These are phyloP conservation scores for Ceratocystis harringtonii DNA, from an alignment of 2,329 filamentous ascomycete genomes.

Conservation along the genomic window DNA sequence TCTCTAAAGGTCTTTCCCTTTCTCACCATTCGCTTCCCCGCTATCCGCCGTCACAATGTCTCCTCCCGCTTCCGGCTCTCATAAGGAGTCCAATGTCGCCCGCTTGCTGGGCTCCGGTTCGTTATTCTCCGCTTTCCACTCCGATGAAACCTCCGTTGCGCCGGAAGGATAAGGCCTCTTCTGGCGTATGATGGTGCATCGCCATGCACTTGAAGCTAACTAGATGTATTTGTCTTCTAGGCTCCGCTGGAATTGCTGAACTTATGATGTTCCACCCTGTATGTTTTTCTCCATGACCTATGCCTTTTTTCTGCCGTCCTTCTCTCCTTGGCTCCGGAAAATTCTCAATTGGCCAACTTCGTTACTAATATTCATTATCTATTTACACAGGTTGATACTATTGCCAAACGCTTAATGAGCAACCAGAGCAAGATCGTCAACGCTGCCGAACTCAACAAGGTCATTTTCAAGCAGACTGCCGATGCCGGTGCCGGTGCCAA, in stretches of 20 bases:
- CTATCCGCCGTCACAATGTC: conserved; percentile 27
- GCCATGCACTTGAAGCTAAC: background rate
- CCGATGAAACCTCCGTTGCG: background rate
- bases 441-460: conserved; percentile 57
- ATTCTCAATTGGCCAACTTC: background rate
- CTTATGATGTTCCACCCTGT: conserved; percentile 85
- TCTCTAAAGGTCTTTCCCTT: background rate
- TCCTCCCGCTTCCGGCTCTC: conserved; percentile 39
- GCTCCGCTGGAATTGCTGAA: conserved; percentile 84
- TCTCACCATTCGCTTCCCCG: background rate
- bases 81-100: conserved; percentile 81
- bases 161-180: background rate
- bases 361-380: background rate
- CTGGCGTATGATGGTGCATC: background rate
- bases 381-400: conserved; percentile 70
- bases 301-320: background rate
- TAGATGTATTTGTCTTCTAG: conserved; percentile 31
- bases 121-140: conserved; percentile 17
- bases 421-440: conserved; percentile 50
- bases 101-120: conserved; percentile 82
- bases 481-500: conserved; percentile 54
- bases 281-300: conserved; percentile 24
- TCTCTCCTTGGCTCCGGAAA: background rate
- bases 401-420: conserved; percentile 98
- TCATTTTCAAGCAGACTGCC: conserved; percentile 89